These are phyloP conservation scores for Globisporangium splendens DNA, from an alignment of 352 stramenopile genomes.

Conservation along the genomic window DNA sequence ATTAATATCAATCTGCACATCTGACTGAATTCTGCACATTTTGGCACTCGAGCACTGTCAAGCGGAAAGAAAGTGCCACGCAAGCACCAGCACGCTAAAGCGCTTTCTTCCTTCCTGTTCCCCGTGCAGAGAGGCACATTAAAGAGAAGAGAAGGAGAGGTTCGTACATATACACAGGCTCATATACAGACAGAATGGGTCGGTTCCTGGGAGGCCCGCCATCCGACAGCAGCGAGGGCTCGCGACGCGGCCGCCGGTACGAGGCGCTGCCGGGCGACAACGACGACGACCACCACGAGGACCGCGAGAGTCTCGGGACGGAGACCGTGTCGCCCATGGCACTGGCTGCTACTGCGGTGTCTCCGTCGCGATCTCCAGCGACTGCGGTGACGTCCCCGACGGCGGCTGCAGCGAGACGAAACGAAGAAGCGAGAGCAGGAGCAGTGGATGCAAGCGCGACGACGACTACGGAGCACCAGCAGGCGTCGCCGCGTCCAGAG, in stretches of 20 bases:
- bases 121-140: not conserved
- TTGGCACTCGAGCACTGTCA: too few species aligned
- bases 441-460: too few species aligned
- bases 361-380: constrained; percentile 20
- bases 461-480: too few species aligned
- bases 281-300: constrained; percentile 14
- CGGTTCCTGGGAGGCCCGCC: constrained; percentile 48
- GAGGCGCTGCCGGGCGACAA: constrained; percentile 43
- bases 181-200: constrained; percentile 31
- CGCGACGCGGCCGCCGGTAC: constrained; percentile 46
- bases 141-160: not conserved
- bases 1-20: too few species aligned
- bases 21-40: too few species aligned
- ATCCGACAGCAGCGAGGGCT: constrained; percentile 23
- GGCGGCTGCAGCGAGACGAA: not conserved
- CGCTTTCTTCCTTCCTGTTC: not conserved
- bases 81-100: not conserved
- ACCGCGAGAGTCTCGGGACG: constrained; percentile 18
- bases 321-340: constrained; percentile 13
- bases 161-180: too few species aligned
- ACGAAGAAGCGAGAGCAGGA: not conserved
- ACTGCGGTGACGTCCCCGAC: not conserved
- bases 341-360: not conserved
- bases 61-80: too few species aligned
- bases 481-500: too few species aligned